Base-by-base conservation (phyloP, 139 green algal species). In the Coelastrella sp. region DNA sequence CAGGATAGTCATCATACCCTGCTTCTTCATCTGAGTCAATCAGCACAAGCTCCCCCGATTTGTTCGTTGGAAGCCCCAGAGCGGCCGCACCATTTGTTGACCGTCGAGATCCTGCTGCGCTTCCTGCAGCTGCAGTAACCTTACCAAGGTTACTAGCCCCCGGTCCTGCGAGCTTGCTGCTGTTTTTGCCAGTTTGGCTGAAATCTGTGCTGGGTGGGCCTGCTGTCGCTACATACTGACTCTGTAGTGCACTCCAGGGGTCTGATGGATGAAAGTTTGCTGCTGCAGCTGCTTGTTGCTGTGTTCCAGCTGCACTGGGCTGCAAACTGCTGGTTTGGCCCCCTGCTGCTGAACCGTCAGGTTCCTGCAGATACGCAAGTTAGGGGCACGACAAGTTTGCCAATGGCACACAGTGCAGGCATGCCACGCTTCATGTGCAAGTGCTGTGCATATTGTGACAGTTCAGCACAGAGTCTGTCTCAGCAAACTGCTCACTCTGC, bases 201-300 rank as follows among this genome's bases (percentile, higher is more conserved):
- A 20, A 54, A 19, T 71, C 83, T 32, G 83, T 65, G 66, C 83
- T 88, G 5, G 64, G 56, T 54, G 66, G 83, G 14, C 83, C 83
- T 65, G 54, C 83, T 23, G 54, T 66, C 56, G 83, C 80, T 3
- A 74, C 66, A n/a, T 80, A 88, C 54, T 88, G 83, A 22, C 54
- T 80, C 68, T 79, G 68, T 54, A 88, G 65, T 5, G 66, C 83
- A 73, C 83, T 88, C 83, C 83, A 88, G 0, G 83, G 83, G 20
- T 88, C 83, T 54, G 66, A 19, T 0, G 68, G 68, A 47, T 79
- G 32, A 71, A 10, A 66, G 6, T 59, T 7, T 60, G 59, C 80
- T 75, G 80, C 80, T 75, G 80, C 20, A 73, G 80, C 80, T 59
- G 80, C 47, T 71, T 6, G 56, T 8, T 84, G 54, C 13, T 54